Base-by-base conservation (phyloP, 1,284 basidiomycete species). In the Tranzscheliella williamsii region DNA sequence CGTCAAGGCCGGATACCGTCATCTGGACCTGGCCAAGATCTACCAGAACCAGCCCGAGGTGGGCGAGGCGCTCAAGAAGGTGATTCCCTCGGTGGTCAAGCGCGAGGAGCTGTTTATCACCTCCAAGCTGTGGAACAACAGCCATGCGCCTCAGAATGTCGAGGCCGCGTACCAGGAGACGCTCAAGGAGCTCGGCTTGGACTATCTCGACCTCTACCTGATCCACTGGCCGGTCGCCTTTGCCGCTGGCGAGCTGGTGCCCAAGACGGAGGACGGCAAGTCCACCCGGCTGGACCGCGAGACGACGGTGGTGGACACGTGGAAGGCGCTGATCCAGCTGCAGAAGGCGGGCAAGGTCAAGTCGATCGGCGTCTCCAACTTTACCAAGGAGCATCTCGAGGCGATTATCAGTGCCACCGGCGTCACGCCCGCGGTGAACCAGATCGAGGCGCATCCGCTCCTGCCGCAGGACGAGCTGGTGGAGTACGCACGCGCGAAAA, bases 171-270 rank as follows among this genome's bases (percentile, higher is more conserved):
- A 79, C 31, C 72, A 80, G 54, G 73, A 79, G 47, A 79, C 78
- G 9, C 67, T 80, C n/a, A 49, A 75, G 44, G 71, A 79, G 60
- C 73, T 80, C 12, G 70, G 71, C 18, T 55, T 78, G 22, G 66
- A 72, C 38, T 80, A 79, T 67, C 66, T 80, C 29, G 79, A 80
- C 49, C 64, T 80, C 31, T 39, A 68, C 87, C 86, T 91, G 37
- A 81, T 93, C 53, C 90, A 93, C 81, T 94, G 90, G 90, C 90
- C 91, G 1, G 85, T 89, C 27, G 55, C 78, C 0, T 73, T 79
- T 48, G 35, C 50, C 6, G 35, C 41, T 8, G 52, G 54, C 15
- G 70, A 62, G 6, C 79, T 87, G 34, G 78, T 82, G 65, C 88
- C 78, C 26, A 80, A 84, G 63, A 70, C 82, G 23, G 71, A 78